phyloP scores from a whole-genome alignment of 345 rosid genomes.

The Boechera stricta region DNA sequence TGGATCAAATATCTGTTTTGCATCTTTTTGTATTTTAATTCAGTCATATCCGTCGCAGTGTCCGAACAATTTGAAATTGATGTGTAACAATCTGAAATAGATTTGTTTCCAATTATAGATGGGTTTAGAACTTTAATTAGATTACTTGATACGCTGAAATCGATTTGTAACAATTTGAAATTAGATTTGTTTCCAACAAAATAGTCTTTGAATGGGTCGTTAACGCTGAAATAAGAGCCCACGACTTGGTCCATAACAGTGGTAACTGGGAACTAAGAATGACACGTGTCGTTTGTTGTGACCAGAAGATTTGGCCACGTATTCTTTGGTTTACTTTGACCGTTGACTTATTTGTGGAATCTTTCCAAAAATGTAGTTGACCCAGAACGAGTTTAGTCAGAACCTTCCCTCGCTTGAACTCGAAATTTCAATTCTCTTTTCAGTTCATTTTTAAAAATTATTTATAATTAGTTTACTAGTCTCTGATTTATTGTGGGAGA shows the following conservation, averaged over 20 bases:
- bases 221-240: neutral
- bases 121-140: neutral
- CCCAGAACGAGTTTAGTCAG: slow-evolving; percentile 4
- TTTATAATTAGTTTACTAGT: neutral
- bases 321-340: slow-evolving; percentile 36
- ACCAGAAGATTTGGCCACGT: slow-evolving; percentile 27
- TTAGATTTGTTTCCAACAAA: no score
- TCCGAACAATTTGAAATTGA: no score
- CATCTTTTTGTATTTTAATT: neutral
- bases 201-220: slow-evolving; percentile 15
- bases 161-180: no score
- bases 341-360: slow-evolving; percentile 32
- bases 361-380: slow-evolving; percentile 2
- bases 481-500: neutral
- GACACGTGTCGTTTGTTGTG: slow-evolving; percentile 25
- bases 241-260: slow-evolving; percentile 34
- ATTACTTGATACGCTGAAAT: neutral
- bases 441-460: no score
- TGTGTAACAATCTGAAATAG: no score
- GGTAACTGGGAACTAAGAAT: slow-evolving; percentile 12
- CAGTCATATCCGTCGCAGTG: neutral
- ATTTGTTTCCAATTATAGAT: neutral
- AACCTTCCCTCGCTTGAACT: slow-evolving; percentile 14
- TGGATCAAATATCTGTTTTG: neutral
- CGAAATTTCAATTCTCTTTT: neutral